phyloP scores from a whole-genome alignment of 23 red algal species.

The Gracilariopsis chorda region DNA sequence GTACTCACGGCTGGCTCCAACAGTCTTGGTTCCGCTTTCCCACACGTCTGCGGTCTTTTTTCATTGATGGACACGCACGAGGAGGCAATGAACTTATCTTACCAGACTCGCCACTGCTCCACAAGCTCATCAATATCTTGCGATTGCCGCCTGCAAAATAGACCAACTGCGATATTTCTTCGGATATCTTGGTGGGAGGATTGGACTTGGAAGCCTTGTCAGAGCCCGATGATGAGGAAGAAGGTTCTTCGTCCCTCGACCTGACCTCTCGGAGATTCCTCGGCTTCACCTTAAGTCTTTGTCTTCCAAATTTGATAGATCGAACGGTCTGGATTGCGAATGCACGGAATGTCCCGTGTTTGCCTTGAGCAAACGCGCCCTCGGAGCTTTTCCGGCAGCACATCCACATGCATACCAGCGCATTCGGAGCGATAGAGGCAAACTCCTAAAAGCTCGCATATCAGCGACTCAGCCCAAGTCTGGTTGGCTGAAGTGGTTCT shows the following conservation, averaged over 20 bases:
- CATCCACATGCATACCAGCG: neutral
- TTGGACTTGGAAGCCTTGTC: constrained; percentile 4
- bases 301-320: constrained; percentile 3
- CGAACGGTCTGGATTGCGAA: neutral
- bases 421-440: neutral
- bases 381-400: constrained; percentile 43
- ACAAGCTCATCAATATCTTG: constrained; percentile 19
- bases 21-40: neutral
- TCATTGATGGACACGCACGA: constrained; percentile 61
- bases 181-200: constrained; percentile 13
- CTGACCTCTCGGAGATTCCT: constrained; percentile 1
- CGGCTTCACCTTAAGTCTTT: neutral
- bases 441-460: constrained; percentile 30
- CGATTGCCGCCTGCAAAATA: constrained; percentile 40
- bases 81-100: constrained; percentile 18
- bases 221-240: neutral
- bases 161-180: constrained; percentile 33
- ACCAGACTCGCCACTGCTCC: constrained; percentile 10
- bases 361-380: constrained; percentile 64
- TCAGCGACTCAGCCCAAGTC: constrained; percentile 15
- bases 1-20: constrained; percentile 9
- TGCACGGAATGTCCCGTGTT: constrained; percentile 47
- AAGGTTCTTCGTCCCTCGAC: neutral
- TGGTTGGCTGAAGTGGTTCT: constrained; percentile 66
- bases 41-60: constrained; percentile 43